These are phyloP conservation scores for Teratosphaeria pseudoeucalypti DNA, from an alignment of 2,329 filamentous ascomycete species.

Conservation along the genomic window DNA sequence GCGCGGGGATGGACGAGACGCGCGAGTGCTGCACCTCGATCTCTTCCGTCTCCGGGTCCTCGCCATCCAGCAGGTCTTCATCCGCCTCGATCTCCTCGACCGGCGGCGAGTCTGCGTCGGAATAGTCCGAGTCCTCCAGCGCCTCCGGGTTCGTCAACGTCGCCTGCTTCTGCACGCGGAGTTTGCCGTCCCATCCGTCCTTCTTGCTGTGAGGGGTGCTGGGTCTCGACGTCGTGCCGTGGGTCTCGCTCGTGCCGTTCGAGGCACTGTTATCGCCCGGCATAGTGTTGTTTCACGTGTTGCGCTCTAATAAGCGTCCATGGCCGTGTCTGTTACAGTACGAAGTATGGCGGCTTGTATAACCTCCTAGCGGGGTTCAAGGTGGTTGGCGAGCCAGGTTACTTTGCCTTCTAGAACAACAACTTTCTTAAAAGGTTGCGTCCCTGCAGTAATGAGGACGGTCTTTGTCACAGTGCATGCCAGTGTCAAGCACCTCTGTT, in stretches of 20 bases:
- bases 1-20: slow-evolving; percentile 63
- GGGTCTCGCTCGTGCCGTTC: slow-evolving; percentile 1
- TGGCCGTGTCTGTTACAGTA: neutral
- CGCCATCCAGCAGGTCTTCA: slow-evolving; percentile 57
- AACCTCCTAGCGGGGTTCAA: neutral
- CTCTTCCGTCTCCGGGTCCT: slow-evolving; percentile 51
- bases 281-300: neutral
- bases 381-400: neutral
- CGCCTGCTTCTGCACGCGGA: slow-evolving; percentile 61
- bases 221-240: slow-evolving; percentile 5
- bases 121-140: slow-evolving; percentile 75
- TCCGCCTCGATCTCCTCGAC: slow-evolving; percentile 71
- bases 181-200: slow-evolving; percentile 71
- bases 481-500: too few relatives aligned
- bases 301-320: neutral
- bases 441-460: neutral
- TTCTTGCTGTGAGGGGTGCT: slow-evolving; percentile 14
- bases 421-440: neutral
- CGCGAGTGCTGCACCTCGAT: slow-evolving; percentile 87
- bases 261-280: neutral
- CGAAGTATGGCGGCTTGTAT: neutral
- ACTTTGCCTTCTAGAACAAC: too few relatives aligned
- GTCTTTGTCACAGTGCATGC: neutral
- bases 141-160: slow-evolving; percentile 69
- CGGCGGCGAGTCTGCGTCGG: slow-evolving; percentile 56